Conservation (phyloP, 768 basidiomycete species). For the Tylopilus cervinicoccineus region DNA sequence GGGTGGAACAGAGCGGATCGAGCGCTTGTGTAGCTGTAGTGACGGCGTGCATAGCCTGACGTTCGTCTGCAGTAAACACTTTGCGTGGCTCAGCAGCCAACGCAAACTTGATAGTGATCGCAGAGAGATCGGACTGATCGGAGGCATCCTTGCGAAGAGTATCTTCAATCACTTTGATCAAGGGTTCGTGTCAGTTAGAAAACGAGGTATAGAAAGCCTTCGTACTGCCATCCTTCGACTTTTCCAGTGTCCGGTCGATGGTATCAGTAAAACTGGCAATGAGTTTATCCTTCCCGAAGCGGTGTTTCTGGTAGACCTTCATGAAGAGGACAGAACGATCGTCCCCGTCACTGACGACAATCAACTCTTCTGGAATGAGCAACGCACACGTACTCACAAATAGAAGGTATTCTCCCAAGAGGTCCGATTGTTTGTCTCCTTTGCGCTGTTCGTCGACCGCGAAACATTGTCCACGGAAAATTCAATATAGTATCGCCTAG, state of each 20-base stretch:
- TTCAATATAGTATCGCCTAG: neutral
- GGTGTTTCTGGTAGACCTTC: neutral
- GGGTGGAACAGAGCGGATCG: neutral
- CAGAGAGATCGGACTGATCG: neutral
- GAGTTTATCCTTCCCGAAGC: neutral
- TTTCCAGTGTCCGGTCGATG: neutral
- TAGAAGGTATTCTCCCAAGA: neutral
- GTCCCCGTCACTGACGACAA: neutral
- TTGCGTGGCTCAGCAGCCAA: too few species aligned
- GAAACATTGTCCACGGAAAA: neutral
- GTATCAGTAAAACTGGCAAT: neutral
- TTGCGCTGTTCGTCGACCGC: neutral
- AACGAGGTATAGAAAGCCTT: neutral
- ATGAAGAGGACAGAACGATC: neutral
- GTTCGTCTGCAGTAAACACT: too few species aligned
- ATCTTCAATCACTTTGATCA: neutral
- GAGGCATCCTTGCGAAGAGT: neutral
- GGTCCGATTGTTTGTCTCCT: neutral
- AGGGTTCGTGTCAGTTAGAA: neutral
- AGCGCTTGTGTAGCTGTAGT: too few species aligned
- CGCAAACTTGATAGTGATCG: neutral
- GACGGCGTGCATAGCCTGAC: neutral
- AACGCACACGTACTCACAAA: neutral
- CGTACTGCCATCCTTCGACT: constrained; percentile 1
- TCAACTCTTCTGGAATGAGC: neutral